phyloP scores from a whole-genome alignment of 78 protist genomes.

The Goniomonas avonlea region DNA sequence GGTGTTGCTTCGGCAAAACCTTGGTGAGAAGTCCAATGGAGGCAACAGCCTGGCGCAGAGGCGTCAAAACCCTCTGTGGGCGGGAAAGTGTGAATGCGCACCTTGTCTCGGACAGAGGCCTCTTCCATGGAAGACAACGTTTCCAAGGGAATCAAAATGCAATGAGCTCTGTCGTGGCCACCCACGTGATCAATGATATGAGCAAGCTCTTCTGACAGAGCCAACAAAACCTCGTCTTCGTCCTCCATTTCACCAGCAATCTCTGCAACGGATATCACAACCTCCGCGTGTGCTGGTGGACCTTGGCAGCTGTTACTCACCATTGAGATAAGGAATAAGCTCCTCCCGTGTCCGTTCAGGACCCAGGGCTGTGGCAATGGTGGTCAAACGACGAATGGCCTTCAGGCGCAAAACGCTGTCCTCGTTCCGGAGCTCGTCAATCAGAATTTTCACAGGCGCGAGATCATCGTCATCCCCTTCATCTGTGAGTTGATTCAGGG shows the following conservation, averaged over 20 bases:
- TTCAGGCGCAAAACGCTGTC: constrained; percentile 84
- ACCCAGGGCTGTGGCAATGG: constrained; percentile 89
- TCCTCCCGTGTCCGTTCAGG: constrained; percentile 86
- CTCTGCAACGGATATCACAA: neutral
- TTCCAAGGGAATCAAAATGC: constrained; percentile 76
- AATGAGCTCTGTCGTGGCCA: constrained; percentile 69
- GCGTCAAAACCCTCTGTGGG: neutral
- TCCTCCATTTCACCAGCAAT: constrained; percentile 61
- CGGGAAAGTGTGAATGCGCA: constrained; percentile 1
- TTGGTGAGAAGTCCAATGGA: constrained; percentile 53
- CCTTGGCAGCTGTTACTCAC: constrained; percentile 30
- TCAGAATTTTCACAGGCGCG: constrained; percentile 13
- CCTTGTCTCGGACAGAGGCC: constrained; percentile 88
- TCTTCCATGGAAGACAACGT: constrained; percentile 84
- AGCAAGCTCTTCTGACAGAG: constrained; percentile 86
- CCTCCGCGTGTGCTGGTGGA: neutral
- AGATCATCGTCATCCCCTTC: neutral
- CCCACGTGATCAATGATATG: constrained; percentile 80
- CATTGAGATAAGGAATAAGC: constrained; percentile 83
- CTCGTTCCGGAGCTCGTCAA: constrained; percentile 84
- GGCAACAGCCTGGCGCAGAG: constrained; percentile 65
- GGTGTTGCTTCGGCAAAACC: no score
- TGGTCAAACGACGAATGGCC: constrained; percentile 66
- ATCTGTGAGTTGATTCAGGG: no score
- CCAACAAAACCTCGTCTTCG: constrained; percentile 89